Percentiles rank a stretch among this genome's conserved stretches.
Evolutionary conservation across 2,329 filamentous ascomycete genomes (phyloP).

Genomic region (Colletotrichum sidae): DNA sequence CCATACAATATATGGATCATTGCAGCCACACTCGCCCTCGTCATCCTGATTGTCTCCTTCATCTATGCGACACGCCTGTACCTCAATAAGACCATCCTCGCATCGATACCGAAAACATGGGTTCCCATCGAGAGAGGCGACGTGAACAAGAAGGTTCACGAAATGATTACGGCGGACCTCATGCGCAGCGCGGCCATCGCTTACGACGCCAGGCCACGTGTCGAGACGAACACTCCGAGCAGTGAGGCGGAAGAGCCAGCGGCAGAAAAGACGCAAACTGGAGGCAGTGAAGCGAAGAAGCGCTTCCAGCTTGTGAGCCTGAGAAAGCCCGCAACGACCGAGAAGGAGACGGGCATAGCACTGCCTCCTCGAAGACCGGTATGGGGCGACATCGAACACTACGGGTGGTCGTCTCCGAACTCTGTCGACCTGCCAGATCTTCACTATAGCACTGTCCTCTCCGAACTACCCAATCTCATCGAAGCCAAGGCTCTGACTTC

Average conservation of each 20-base stretch:
- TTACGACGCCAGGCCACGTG: conserved; percentile 79
- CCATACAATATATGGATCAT: conserved; percentile 88
- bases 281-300: conserved; percentile 35
- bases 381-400: conserved; percentile 89
- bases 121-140: conserved; percentile 89
- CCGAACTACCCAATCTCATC: conserved; percentile 88
- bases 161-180: conserved; percentile 79
- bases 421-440: conserved; percentile 80
- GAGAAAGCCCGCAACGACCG: conserved; percentile 51
- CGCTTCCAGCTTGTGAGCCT: conserved; percentile 41
- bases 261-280: conserved; percentile 38
- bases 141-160: conserved; percentile 78
- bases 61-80: conserved; percentile 89
- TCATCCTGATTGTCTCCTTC: conserved; percentile 75
- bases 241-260: conserved; percentile 30
- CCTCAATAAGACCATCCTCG: conserved; percentile 82
- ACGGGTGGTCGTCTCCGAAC: conserved; percentile 87
- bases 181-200: conserved; percentile 84
- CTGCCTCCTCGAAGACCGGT: conserved; percentile 64
- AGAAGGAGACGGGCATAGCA: conserved; percentile 54
- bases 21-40: conserved; percentile 79
- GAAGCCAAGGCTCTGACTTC: conserved; percentile 94
- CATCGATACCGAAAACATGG: conserved; percentile 87
- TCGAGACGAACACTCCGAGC: conserved; percentile 48
- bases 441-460: conserved; percentile 84